Conservation (phyloP, 1,284 basidiomycete genomes). For the Melampsora americana region DNA sequence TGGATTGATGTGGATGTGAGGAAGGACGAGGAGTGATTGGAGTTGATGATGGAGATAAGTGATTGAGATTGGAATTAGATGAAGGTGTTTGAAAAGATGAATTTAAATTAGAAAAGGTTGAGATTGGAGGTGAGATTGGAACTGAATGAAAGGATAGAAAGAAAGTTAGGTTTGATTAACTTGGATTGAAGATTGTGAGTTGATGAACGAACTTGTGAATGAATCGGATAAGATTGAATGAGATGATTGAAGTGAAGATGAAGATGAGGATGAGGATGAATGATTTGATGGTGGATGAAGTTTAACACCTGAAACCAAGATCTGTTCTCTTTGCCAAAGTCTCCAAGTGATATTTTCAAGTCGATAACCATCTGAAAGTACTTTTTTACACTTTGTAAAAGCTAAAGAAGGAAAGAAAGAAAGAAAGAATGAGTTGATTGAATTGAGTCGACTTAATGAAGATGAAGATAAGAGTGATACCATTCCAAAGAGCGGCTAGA, state of each 20-base stretch:
- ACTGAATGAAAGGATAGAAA: not conserved
- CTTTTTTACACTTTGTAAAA: slow-evolving; percentile 13
- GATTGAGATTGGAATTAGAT: not conserved
- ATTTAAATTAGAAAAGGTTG: not conserved
- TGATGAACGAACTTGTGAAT: not conserved
- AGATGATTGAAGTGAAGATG: slow-evolving; percentile 5
- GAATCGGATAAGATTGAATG: not conserved
- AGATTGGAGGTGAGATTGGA: not conserved
- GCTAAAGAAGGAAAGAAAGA: not conserved
- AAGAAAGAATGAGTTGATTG: not conserved
- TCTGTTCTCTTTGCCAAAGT: slow-evolving; percentile 26
- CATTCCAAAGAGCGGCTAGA: slow-evolving; percentile 2
- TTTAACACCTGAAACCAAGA: not conserved
- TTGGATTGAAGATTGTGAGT: not conserved
- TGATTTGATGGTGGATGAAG: not conserved
- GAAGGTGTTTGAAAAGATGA: not conserved
- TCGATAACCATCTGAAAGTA: slow-evolving; percentile 24
- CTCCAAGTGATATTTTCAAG: slow-evolving; percentile 38
- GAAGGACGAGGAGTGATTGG: not conserved
- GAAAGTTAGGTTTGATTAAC: not conserved
- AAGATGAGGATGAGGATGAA: not conserved
- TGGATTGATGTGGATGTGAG: not conserved
- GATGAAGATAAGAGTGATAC: not conserved
- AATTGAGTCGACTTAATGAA: not conserved
- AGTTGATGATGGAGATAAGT: not conserved